These are phyloP conservation scores for Fraxinus excelsior DNA, from an alignment of 257 asterid species.

Conservation along the genomic window DNA sequence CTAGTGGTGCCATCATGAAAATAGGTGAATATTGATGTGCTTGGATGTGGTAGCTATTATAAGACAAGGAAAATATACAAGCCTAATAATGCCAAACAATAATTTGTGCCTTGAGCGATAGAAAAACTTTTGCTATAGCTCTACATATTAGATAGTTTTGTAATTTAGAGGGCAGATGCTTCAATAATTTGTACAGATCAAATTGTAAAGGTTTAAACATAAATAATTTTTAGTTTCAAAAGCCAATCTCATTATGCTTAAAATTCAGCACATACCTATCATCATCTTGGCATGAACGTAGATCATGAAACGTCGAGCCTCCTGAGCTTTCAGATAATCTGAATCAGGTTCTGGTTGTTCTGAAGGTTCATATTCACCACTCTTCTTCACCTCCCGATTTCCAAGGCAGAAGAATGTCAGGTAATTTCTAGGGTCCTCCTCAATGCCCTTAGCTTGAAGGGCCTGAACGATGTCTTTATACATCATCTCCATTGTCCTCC, in stretches of 20 bases:
- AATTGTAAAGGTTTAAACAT: background rate
- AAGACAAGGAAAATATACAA: background rate
- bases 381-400: constrained; percentile 78
- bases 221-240: background rate
- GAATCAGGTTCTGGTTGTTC: constrained; percentile 83
- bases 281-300: constrained; percentile 96
- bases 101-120: background rate
- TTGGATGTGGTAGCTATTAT: background rate
- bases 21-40: background rate
- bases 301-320: constrained; percentile 96
- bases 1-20: background rate
- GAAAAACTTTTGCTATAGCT: background rate
- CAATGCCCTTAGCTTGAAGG: constrained; percentile 72
- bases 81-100: background rate
- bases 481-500: constrained; percentile 95
- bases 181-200: background rate
- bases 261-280: constrained; percentile 58
- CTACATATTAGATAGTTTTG: background rate
- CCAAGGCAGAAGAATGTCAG: constrained; percentile 90
- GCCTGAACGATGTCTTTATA: constrained; percentile 76
- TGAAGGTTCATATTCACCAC: constrained; percentile 86
- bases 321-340: constrained; percentile 81
- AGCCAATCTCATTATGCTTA: background rate
- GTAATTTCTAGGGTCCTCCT: constrained; percentile 83
- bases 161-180: background rate